These are phyloP conservation scores for Fusarium redolens DNA, from an alignment of 2,329 filamentous ascomycete species.

Conservation along the genomic window DNA sequence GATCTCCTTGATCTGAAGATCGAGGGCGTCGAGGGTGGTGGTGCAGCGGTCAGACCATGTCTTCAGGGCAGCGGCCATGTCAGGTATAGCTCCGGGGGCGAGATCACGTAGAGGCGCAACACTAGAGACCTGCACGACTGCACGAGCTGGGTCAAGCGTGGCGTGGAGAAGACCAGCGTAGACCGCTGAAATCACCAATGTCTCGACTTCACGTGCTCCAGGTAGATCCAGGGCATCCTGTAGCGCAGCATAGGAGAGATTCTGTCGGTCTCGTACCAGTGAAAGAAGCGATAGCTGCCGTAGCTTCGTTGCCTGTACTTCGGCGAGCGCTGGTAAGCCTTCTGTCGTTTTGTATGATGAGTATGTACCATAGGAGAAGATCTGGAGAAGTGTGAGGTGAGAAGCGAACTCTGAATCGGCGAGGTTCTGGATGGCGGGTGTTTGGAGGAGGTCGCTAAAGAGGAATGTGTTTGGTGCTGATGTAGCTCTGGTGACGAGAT, in stretches of 20 bases:
- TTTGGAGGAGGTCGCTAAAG: slow-evolving; percentile 91
- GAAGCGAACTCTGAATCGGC: slow-evolving; percentile 68
- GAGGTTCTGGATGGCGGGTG: slow-evolving; percentile 81
- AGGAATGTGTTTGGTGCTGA: slow-evolving; percentile 91
- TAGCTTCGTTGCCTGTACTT: slow-evolving; percentile 83
- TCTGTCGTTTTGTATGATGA: slow-evolving; percentile 69
- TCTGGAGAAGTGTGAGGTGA: slow-evolving; percentile 79
- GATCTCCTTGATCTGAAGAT: slow-evolving; percentile 77
- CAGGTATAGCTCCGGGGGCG: slow-evolving; percentile 75
- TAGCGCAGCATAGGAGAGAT: slow-evolving; percentile 80
- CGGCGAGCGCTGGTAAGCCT: slow-evolving; percentile 76
- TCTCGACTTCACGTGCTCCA: slow-evolving; percentile 78
- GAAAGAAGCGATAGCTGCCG: slow-evolving; percentile 90
- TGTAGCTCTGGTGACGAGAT: slow-evolving; percentile 88
- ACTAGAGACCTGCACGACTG: slow-evolving; percentile 80
- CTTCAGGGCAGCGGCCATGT: slow-evolving; percentile 74
- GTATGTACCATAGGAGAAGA: slow-evolving; percentile 95
- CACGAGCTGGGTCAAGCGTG: slow-evolving; percentile 82
- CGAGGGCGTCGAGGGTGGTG: slow-evolving; percentile 77
- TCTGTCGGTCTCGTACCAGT: slow-evolving; percentile 74
- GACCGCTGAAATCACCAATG: slow-evolving; percentile 86
- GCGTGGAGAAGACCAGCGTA: slow-evolving; percentile 86
- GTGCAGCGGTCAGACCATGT: slow-evolving; percentile 85
- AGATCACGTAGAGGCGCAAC: slow-evolving; percentile 90
- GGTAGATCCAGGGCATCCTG: slow-evolving; percentile 74